Evolutionary conservation across 2,329 filamentous ascomycete genomes (phyloP).

Genomic region (Aspergillus sergii): DNA sequence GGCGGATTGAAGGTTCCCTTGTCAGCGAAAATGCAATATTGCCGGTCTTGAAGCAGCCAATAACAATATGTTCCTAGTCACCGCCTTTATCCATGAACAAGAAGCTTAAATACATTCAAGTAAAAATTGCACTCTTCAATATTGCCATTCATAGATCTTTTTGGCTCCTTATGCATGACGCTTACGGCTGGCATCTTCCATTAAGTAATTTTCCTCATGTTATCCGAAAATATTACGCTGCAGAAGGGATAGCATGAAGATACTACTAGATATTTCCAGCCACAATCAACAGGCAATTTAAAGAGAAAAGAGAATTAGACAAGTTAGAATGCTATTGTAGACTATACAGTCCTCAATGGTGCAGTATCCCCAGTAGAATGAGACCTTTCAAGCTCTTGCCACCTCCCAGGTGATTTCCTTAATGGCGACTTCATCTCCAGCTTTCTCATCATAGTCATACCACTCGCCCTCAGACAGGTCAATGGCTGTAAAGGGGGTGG

Average conservation of each 20-base stretch:
- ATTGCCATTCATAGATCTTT: not conserved
- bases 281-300: not conserved
- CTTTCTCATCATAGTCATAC: conserved; percentile 98
- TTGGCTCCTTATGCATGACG: not conserved
- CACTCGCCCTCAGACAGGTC: conserved; percentile 90
- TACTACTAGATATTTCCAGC: not conserved
- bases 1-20: conserved; percentile 8
- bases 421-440: conserved; percentile 87
- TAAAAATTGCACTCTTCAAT: not conserved
- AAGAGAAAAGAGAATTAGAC: conserved; percentile 13
- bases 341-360: not conserved
- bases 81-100: conserved; percentile 25
- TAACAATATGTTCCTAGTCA: conserved; percentile 19
- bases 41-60: conserved; percentile 29
- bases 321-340: conserved; percentile 14
- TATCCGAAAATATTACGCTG: not conserved
- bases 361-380: not conserved
- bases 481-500: conserved; percentile 77
- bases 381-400: conserved; percentile 60
- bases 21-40: conserved; percentile 40
- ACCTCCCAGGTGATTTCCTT: conserved; percentile 89
- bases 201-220: not conserved
- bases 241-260: not conserved
- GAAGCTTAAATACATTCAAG: not conserved
- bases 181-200: not conserved